phyloP scores from a whole-genome alignment of 169 alveolate species.

The Eimeria brunetti region DNA sequence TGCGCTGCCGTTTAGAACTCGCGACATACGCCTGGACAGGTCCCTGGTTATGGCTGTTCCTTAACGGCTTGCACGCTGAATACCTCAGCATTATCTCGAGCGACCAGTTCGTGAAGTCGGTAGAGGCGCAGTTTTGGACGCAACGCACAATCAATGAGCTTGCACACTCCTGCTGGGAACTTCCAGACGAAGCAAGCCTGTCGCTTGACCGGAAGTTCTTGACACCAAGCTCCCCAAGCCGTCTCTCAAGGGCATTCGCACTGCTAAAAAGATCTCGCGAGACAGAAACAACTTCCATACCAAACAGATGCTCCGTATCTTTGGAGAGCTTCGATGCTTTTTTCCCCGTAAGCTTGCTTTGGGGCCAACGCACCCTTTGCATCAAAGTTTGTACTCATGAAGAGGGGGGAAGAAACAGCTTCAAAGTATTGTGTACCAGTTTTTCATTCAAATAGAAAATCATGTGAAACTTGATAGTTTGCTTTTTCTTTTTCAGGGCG shows the following conservation, averaged over 20 bases:
- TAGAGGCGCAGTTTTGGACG: conserved; percentile 44
- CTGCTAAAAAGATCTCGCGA: background rate
- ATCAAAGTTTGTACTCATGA: background rate
- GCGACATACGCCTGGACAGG: conserved; percentile 54
- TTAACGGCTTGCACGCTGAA: conserved; percentile 62
- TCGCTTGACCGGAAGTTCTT: conserved; percentile 22
- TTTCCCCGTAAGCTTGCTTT: conserved; percentile 35
- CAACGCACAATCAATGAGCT: conserved; percentile 59
- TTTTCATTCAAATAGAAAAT: background rate
- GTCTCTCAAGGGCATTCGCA: background rate
- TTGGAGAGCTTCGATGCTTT: background rate
- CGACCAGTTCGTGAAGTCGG: conserved; percentile 13
- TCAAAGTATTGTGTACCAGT: background rate
- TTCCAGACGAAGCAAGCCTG: conserved; percentile 32
- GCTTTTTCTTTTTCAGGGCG: background rate
- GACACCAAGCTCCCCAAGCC: conserved; percentile 25
- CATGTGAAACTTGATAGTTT: background rate
- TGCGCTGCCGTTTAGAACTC: conserved; percentile 38
- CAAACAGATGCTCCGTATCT: conserved; percentile 41
- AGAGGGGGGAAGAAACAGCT: too few relatives aligned
- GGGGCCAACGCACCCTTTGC: background rate
- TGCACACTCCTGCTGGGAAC: conserved; percentile 60
- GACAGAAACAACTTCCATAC: background rate
- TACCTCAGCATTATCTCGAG: conserved; percentile 59
- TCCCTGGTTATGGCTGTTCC: conserved; percentile 62